Evolutionary conservation across 352 stramenopile genomes (phyloP), one percentile per base, ranked within the genome.

Genomic region (Phytopythium cucurbitacearum): DNA sequence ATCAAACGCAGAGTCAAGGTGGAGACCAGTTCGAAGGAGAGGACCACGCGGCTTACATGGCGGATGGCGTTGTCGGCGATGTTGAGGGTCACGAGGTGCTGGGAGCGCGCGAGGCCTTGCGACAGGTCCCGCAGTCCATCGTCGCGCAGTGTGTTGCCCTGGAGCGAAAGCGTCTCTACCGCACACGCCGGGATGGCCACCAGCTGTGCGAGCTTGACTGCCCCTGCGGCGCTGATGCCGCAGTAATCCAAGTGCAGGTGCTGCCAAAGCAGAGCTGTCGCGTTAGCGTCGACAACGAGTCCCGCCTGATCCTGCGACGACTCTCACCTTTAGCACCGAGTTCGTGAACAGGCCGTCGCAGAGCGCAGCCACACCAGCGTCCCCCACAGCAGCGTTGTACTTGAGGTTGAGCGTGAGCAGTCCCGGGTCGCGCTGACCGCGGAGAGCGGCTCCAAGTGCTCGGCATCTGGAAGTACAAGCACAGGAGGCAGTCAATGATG

Each of bases 231-330:
- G 0, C 76, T 61, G 11, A 91, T 63, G 38, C 40, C 54, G 48
- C 82, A 93, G 60, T 83, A 93, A 48, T 89, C 78, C n/a, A 93
- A 58, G 34, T 89, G 67, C 37, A 93, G 56, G 76, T 93, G 76
- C 76, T 87, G 40, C 41, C n/a, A 46, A 16, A 11, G 13, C 5
- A 10, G 7, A 15, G 12, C 40, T 6, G 15, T 15, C 3, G 9
- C 7, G 5, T 36, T 6, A 42, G 10, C 5, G 15, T 40, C 7
- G 40, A 40, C 11, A 11, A 43, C 10, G 32, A n/a, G 39, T 3
- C 3, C 5, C 39, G 50, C 5, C 3, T 54, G 7, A 9, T 40
- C 4, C 3, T 5, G 32, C 11, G 1, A 16, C 3, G 21, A 34
- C 0, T 40, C 28, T 21, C 39, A 88, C 79, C 71, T 90, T 91